These are phyloP conservation scores for Phycomyces blakesleeanus DNA, from an alignment of 192 early-diverging fungal species.

Conservation along the genomic window DNA sequence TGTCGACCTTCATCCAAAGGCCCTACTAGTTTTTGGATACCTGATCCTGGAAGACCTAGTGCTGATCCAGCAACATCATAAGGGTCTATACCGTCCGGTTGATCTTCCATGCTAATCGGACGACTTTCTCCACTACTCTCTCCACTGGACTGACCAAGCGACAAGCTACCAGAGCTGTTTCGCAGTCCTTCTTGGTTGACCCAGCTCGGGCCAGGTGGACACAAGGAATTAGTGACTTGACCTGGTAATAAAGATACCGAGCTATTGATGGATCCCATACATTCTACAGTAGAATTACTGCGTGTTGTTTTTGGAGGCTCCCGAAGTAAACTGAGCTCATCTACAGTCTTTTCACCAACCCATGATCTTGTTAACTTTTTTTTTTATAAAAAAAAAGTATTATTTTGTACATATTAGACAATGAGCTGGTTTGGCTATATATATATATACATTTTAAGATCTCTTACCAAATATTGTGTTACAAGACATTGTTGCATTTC, in stretches of 20 bases:
- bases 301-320: slow-evolving; percentile 46
- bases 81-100: neutral
- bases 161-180: slow-evolving; percentile 15
- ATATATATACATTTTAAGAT: neutral
- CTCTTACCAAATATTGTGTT: slow-evolving; percentile 58
- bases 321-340: slow-evolving; percentile 62
- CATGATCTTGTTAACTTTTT: slow-evolving; percentile 59
- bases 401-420: neutral
- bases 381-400: neutral
- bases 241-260: neutral
- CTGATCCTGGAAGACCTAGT: neutral
- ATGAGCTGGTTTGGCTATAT: neutral
- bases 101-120: slow-evolving; percentile 28
- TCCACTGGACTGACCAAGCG: slow-evolving; percentile 3
- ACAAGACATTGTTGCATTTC: slow-evolving; percentile 52
- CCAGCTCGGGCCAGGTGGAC: neutral
- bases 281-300: slow-evolving; percentile 4
- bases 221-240: neutral
- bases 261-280: neutral
- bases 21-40: neutral
- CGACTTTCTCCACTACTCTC: slow-evolving; percentile 18
- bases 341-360: slow-evolving; percentile 71
- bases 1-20: neutral
- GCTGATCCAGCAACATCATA: neutral
- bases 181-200: neutral